Conservation (phyloP, 2,329 filamentous ascomycete genomes). For the Podosphaera aphanis region DNA sequence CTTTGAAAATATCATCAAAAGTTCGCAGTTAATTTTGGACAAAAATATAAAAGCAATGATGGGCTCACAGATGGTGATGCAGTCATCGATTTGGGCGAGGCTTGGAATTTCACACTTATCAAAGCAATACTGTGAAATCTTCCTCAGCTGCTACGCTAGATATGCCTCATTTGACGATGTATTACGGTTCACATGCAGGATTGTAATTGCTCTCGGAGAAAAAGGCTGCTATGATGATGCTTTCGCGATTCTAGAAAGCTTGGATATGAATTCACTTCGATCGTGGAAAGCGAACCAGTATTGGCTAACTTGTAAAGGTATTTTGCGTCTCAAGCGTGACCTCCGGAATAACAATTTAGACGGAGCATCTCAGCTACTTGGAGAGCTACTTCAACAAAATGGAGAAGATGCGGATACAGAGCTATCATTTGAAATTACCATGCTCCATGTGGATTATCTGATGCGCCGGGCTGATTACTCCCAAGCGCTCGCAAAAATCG, state of each 20-base stretch:
- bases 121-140: slow-evolving; percentile 42
- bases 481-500: slow-evolving; percentile 29
- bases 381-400: slow-evolving; percentile 24
- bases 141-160: slow-evolving; percentile 48
- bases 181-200: slow-evolving; percentile 48
- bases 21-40: slow-evolving; percentile 59
- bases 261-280: slow-evolving; percentile 38
- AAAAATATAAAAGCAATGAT: slow-evolving; percentile 50
- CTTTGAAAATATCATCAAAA: slow-evolving; percentile 59
- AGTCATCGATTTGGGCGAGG: slow-evolving; percentile 51
- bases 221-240: slow-evolving; percentile 50
- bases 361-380: slow-evolving; percentile 31
- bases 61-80: slow-evolving; percentile 49
- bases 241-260: slow-evolving; percentile 30
- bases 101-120: slow-evolving; percentile 39
- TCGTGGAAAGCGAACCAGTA: slow-evolving; percentile 60
- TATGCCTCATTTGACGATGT: slow-evolving; percentile 50
- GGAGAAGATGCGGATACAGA: slow-evolving; percentile 29
- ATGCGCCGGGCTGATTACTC: slow-evolving; percentile 28
- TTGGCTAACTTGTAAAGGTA: slow-evolving; percentile 40
- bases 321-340: slow-evolving; percentile 40
- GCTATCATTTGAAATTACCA: slow-evolving; percentile 31
- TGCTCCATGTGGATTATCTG: slow-evolving; percentile 34
- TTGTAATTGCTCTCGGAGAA: slow-evolving; percentile 41
- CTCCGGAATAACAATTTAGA: slow-evolving; percentile 32